A percentile compares a stretch with the other conserved stretches of the same genome.
Evolutionary conservation across 108 stramenopile genomes (phyloP).

Genomic region (Seminavis robusta): DNA sequence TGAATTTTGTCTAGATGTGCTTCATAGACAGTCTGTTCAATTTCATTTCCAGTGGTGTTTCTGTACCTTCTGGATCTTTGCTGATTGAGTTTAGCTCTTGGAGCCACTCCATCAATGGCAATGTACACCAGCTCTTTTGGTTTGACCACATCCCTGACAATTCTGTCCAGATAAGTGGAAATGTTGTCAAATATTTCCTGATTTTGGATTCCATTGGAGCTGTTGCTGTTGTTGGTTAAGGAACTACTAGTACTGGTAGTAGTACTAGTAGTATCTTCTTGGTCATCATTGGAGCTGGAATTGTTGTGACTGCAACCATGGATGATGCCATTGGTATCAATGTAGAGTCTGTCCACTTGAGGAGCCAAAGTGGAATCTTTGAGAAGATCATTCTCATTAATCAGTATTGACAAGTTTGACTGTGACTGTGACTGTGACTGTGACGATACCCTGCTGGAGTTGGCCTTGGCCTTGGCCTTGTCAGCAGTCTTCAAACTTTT

Average conservation of each 20-base stretch:
- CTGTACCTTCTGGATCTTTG: slow-evolving; percentile 96
- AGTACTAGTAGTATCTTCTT: slow-evolving; percentile 21
- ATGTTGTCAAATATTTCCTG: slow-evolving; percentile 80
- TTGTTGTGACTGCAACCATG: slow-evolving; percentile 96
- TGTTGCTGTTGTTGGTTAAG: not conserved
- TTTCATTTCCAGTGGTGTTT: slow-evolving; percentile 79
- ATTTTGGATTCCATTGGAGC: slow-evolving; percentile 35
- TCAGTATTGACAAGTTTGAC: slow-evolving; percentile 2
- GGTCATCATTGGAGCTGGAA: slow-evolving; percentile 42
- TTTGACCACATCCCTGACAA: slow-evolving; percentile 86
- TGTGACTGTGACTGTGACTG: not conserved
- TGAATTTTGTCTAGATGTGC: slow-evolving; percentile 56
- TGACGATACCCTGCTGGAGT: too few relatives aligned
- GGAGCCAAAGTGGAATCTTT: slow-evolving; percentile 52
- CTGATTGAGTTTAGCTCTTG: slow-evolving; percentile 98
- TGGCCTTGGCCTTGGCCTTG: slow-evolving; percentile 8
- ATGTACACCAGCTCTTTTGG: slow-evolving; percentile 90
- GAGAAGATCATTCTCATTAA: slow-evolving; percentile 44
- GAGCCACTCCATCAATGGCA: slow-evolving; percentile 98
- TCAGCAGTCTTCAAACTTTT: slow-evolving; percentile 7
- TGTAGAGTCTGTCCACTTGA: slow-evolving; percentile 93
- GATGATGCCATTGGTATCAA: slow-evolving; percentile 98
- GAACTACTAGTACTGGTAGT: slow-evolving; percentile 7
- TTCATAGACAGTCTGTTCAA: slow-evolving; percentile 71
- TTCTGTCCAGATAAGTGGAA: slow-evolving; percentile 86